These are phyloP conservation scores for Ophiocordyceps camponoti-floridani DNA, from an alignment of 2,329 filamentous ascomycete genomes.

Conservation along the genomic window DNA sequence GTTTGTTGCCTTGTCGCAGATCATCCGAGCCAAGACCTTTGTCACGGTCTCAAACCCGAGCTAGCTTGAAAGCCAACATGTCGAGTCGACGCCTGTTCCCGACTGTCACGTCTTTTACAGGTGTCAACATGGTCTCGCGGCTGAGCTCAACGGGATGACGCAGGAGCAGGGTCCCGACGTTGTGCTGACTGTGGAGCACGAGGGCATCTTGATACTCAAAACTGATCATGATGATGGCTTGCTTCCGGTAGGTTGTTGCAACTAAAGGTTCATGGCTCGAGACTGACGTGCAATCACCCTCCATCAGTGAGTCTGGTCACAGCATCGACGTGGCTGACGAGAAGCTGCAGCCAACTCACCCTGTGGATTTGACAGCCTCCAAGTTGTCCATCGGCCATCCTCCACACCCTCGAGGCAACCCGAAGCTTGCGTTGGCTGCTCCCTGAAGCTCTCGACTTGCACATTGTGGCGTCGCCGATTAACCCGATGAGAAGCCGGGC, in stretches of 20 bases:
- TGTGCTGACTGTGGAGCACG: background rate
- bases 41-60: background rate
- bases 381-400: too few species aligned
- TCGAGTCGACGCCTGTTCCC: background rate
- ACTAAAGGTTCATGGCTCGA: background rate
- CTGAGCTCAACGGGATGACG: background rate
- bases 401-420: background rate
- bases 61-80: background rate
- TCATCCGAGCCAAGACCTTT: background rate
- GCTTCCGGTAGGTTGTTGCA: background rate
- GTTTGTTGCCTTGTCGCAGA: background rate
- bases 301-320: background rate
- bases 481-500: background rate
- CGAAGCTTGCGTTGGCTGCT: background rate
- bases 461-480: background rate
- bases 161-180: background rate
- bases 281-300: background rate
- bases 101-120: background rate
- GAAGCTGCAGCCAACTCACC: background rate
- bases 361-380: background rate
- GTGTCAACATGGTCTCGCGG: background rate
- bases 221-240: background rate
- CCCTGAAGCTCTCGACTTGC: background rate
- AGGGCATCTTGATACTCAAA: background rate
- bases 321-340: background rate